Evolutionary conservation across 2,329 filamentous ascomycete species (phyloP), one percentile per base, ranked within the genome.

Genomic region (Xylariomycetidae sp.): DNA sequence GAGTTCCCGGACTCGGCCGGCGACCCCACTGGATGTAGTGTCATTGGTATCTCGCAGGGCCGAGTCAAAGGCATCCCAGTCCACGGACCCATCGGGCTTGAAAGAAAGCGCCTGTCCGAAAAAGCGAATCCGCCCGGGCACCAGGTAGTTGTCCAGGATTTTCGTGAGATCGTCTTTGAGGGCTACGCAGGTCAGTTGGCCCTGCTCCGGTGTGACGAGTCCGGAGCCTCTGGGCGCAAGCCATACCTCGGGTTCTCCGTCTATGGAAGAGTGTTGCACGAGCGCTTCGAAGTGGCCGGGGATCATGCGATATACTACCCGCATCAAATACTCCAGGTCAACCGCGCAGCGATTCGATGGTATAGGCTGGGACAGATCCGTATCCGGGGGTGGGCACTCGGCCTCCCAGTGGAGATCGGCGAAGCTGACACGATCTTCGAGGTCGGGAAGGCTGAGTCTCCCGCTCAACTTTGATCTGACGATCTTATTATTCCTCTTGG

Each of bases 401-500:
- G 67, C 72, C 34, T 73, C 61, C 51, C 61, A 72, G 40, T 77
- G 70, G n/a, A 67, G 59, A 4, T 59, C 50, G 1, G 64, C 50
- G 32, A 67, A 61, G 3, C 61, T 56, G 4, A 60, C 68, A 5
- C 59, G 53, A 17, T 75, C 69, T 0, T 62, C 64, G 8, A 74
- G 41, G 2, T 62, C 54, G 1, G 62, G 57, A 12, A 77, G 44
- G 3, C 53, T 49, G 4, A 77, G 53, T 3, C 73, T 60, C 34
- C 75, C 61, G 0, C 61, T 66, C 4, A 78, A 54, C 41, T 62
- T 67, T 45, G 76, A 72, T 3, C 74, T 66, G 15, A 76, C 54
- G n/a, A 76, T 58, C 44, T 78, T 78, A 58, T 74, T 74, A 52
- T 77, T 76, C 22, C 62, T 68, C 37, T 69, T 74, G 1, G 74